Conservation (phyloP, 1,284 basidiomycete genomes). For the Cystodermella granulosa region DNA sequence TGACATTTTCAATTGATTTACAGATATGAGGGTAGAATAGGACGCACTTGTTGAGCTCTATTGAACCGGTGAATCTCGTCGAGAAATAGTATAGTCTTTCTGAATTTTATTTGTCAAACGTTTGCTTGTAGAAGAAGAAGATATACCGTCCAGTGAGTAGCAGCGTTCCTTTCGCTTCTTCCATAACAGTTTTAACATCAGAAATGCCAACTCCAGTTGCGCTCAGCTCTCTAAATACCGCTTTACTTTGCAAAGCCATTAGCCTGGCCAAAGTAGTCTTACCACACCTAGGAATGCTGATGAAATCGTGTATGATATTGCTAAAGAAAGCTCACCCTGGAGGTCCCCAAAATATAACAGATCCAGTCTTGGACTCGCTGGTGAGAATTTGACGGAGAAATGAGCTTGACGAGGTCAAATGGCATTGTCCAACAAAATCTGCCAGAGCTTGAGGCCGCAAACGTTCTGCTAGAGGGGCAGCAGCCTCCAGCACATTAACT, state of each 20-base stretch:
- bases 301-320: constrained; percentile 8
- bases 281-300: constrained; percentile 48
- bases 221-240: constrained; percentile 70
- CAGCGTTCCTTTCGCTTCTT: constrained; percentile 72
- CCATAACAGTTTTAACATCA: constrained; percentile 76
- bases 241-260: constrained; percentile 56
- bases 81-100: constrained; percentile 69
- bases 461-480: constrained; percentile 60
- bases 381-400: constrained; percentile 50
- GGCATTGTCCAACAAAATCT: constrained; percentile 67
- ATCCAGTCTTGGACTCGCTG: constrained; percentile 51
- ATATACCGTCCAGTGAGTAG: constrained; percentile 62
- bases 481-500: constrained; percentile 28
- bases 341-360: constrained; percentile 71
- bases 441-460: constrained; percentile 57
- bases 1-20: background rate
- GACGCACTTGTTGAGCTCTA: constrained; percentile 68
- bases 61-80: constrained; percentile 91
- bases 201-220: constrained; percentile 71
- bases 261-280: constrained; percentile 79
- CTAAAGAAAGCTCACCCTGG: constrained; percentile 49
- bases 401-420: constrained; percentile 52
- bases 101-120: constrained; percentile 20
- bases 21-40: constrained; percentile 1
- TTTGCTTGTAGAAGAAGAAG: background rate